Evolutionary conservation across 768 basidiomycete genomes (phyloP).

Genomic region (Collybiopsis luxurians): DNA sequence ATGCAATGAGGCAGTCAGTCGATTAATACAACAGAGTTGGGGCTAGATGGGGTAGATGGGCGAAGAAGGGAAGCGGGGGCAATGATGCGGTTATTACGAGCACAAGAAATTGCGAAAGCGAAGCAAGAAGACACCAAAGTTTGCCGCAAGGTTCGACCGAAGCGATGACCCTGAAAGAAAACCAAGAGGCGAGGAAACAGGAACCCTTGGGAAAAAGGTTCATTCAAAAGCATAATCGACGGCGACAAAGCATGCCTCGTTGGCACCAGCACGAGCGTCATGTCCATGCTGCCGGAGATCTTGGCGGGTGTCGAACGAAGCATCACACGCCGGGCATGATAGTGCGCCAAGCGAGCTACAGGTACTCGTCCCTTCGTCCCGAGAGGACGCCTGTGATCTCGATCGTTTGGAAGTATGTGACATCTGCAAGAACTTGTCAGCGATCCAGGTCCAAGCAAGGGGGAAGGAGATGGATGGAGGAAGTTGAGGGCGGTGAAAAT

Average conservation of each 20-base stretch:
- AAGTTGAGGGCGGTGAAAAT: background rate
- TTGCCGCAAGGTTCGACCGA: background rate
- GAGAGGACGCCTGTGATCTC: conserved; percentile 31
- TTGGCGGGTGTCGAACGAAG: conserved; percentile 57
- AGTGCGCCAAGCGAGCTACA: conserved; percentile 44
- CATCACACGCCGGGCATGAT: conserved; percentile 75
- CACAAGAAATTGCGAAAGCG: background rate
- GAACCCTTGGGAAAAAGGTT: conserved; percentile 4
- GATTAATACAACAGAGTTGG: conserved; percentile 11
- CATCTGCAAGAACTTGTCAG: conserved; percentile 30
- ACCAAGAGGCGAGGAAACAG: background rate
- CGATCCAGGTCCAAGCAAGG: background rate
- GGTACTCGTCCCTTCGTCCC: conserved; percentile 27
- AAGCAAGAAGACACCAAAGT: too few relatives aligned
- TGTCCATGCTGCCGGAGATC: conserved; percentile 61
- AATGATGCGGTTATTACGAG: too few relatives aligned
- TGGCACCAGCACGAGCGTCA: conserved; percentile 38
- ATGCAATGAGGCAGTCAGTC: conserved; percentile 24
- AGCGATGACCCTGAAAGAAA: background rate
- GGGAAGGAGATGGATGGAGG: background rate
- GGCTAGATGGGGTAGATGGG: background rate
- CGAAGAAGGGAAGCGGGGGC: background rate
- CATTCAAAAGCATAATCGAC: conserved; percentile 74
- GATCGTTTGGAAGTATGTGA: conserved; percentile 60
- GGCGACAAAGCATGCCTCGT: conserved; percentile 70